Evolutionary conservation across 1,284 basidiomycete species (phyloP), one percentile per base, ranked within the genome.

Genomic region (Boletus austroedulis): DNA sequence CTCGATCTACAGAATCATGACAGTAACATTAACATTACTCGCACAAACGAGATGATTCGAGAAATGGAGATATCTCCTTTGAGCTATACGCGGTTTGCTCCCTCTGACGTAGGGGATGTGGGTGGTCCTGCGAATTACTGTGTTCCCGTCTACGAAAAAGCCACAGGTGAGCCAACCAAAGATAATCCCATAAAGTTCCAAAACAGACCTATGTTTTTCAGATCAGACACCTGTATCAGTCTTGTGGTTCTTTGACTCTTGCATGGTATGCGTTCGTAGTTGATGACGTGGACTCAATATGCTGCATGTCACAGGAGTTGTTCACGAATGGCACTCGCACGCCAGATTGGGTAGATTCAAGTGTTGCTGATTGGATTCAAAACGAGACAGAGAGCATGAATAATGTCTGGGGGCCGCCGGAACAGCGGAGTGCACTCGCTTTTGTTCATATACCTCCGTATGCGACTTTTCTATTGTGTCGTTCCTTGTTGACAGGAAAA

Each of bases 221-320:
- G 83, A 85, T 67, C 28, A 46, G 0, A 61, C 69, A 4, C 86
- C 86, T 1, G 74, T 71, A 1, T 75, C 88, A 14, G 67, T 89
- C 43, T 70, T 89, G 0, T 89, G 87, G 69, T 87, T 87, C 71
- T 89, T 89, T 64, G 87, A 89, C 70, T 89, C 87, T n/a, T n/a
- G 10, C 79, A 86, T 59, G 84, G 85, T 82, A 65, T 24, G 70
- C 0, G 17, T 43, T 6, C 1, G 10, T 23, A 14, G 24, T 36
- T n/a, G 23, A 17, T 5, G 29, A 49, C 34, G 32, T 21, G 4
- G 9, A 24, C 15, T 41, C 12, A 29, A 23, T 26, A 7, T 36
- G 8, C 45, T 65, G 2, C 14, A 4, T 28, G 9, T 36, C 50
- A 49, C 50, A 83, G 83, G 84, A 84, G 0, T 73, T 78, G 60